These are phyloP conservation scores for Myriosclerotinia scirpicola DNA, from an alignment of 2,329 filamentous ascomycete genomes.

Conservation along the genomic window DNA sequence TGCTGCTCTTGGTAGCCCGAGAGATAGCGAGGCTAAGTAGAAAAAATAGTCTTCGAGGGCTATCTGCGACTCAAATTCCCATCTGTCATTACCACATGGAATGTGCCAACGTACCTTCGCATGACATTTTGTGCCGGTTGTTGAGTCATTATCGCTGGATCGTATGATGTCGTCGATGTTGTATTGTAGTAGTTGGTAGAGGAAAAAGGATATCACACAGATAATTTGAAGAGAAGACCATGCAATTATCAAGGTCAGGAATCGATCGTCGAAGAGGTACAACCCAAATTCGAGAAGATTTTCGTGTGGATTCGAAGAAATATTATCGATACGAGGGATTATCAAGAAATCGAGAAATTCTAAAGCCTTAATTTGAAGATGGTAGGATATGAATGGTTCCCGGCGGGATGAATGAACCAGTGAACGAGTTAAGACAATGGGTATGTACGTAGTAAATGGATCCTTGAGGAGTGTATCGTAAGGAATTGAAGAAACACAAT, in stretches of 20 bases:
- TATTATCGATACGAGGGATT: constrained; percentile 34
- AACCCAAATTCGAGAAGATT: constrained; percentile 10
- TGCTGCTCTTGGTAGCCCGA: neutral
- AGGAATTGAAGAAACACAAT: constrained; percentile 1
- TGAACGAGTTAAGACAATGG: constrained; percentile 16
- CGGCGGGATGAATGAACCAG: constrained; percentile 9
- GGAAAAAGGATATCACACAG: constrained; percentile 16
- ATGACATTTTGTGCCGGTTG: constrained; percentile 46
- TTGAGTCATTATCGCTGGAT: constrained; percentile 39
- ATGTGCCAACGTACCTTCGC: constrained; percentile 43
- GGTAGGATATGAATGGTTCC: constrained; percentile 7
- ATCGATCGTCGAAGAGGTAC: constrained; percentile 9
- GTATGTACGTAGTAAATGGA: neutral
- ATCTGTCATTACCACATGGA: neutral
- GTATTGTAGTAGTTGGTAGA: neutral
- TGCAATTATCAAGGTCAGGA: constrained; percentile 33
- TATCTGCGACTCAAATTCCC: neutral
- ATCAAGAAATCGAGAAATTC: constrained; percentile 12
- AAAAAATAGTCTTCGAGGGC: neutral
- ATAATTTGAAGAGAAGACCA: constrained; percentile 26
- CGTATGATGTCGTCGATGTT: constrained; percentile 18
- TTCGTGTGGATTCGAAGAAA: constrained; percentile 21
- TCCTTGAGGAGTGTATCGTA: neutral
- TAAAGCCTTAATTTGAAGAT: constrained; percentile 12
- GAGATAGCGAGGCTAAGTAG: constrained; percentile 14